Percentiles rank a stretch among this genome's conserved stretches.
phyloP scores from a whole-genome alignment of 176 grass and related monocot genomes.

The maize (Zea mays) region DNA sequence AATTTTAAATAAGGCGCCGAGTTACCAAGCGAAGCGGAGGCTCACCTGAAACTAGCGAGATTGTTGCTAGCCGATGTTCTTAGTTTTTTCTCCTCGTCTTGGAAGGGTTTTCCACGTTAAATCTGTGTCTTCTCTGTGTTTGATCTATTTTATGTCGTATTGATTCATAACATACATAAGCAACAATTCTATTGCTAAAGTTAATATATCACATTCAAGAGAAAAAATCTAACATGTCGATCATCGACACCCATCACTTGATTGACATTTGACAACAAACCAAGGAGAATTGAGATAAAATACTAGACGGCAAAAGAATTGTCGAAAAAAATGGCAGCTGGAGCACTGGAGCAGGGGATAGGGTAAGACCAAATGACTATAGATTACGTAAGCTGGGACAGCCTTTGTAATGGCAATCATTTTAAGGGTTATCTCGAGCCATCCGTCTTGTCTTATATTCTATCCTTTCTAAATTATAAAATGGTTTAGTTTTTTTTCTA shows the following conservation, averaged over 20 bases:
- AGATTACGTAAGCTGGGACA: not conserved
- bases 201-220: not conserved
- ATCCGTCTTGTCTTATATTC: not conserved
- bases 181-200: conserved; percentile 7
- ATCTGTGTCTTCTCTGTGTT: too few species aligned
- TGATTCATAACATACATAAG: not conserved
- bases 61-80: too few species aligned
- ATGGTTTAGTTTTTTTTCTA: too few species aligned
- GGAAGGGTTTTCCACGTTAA: too few species aligned
- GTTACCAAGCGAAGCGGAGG: too few species aligned
- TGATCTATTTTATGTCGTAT: too few species aligned
- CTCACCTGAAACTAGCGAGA: too few species aligned
- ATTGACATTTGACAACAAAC: conserved; percentile 2
- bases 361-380: not conserved
- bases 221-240: not conserved
- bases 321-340: not conserved
- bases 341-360: not conserved
- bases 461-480: too few species aligned
- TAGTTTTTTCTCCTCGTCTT: too few species aligned
- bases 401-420: not conserved
- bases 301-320: not conserved
- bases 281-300: not conserved
- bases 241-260: conserved; percentile 7
- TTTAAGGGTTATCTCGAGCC: not conserved
- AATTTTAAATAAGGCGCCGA: too few species aligned